Base-by-base conservation (phyloP, 2,329 filamentous ascomycete species). In the Mycosphaerella arachidis region DNA sequence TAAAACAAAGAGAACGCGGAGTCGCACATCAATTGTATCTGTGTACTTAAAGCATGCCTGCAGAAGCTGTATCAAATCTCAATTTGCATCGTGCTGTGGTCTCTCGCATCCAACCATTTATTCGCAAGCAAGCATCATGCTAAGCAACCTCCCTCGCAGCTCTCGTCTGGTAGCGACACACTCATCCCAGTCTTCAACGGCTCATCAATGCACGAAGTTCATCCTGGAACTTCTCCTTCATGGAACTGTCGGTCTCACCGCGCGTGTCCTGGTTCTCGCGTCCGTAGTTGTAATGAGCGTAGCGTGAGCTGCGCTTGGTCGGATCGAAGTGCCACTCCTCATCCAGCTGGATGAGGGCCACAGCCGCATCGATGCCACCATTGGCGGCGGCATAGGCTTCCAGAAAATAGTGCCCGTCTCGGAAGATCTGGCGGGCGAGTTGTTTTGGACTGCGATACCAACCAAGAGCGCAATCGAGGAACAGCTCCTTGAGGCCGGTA, bases 371-470 rank as follows among this genome's bases (percentile, higher is more conserved):
- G 29, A 45, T 18, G 4, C 43, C 16, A 4, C 67, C 69, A 18
- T 71, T 66, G 9, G 64, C 66, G n/a, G 55, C 43, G 4, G 63
- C 68, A 29, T 63, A 66, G 2, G 63, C 64, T 30, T 71, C 66
- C 4, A 73, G 52, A 50, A 72, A 71, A 48, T 61, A 54, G 50
- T 66, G 61, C 4, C 61, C 66, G 24, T 71, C 67, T 4, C 65
- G 56, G 59, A 65, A 71, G 46, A 73, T 53, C 20, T 64, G 60
- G 3, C 57, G 29, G 6, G 68, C 68, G 4, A 71, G 53, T 5
- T 56, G 37, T 24, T 59, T 48, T 1, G 64, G 59, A 8, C 37
- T 8, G 18, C 50, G 55, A 16, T 48, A 59, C 20, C 50, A 51
- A 12, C 57, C 51, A 10, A 69, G 56, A 6, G 55, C 55, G 60